Percentiles rank a stretch among this genome's conserved stretches.
phyloP scores from a whole-genome alignment of 1,139 yeast genomes.

The Magnusiomyces clavatus region DNA sequence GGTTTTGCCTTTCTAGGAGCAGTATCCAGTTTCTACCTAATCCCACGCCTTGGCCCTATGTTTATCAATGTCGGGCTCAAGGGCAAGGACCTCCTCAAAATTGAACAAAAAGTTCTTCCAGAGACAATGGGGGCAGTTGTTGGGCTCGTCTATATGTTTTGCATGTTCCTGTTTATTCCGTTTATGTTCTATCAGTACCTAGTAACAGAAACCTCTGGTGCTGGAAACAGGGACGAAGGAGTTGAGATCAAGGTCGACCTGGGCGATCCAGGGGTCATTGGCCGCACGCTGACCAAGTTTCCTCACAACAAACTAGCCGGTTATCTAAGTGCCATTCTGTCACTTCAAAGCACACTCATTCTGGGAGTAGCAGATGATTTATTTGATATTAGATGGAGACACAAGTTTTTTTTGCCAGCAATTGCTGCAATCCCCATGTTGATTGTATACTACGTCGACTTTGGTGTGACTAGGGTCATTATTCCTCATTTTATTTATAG shows the following conservation, averaged over 20 bases:
- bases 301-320: slow-evolving; percentile 85
- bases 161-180: slow-evolving; percentile 82
- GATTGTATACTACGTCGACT: slow-evolving; percentile 87
- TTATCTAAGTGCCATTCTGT: slow-evolving; percentile 74
- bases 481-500: slow-evolving; percentile 62
- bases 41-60: slow-evolving; percentile 59
- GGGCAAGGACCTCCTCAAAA: slow-evolving; percentile 78
- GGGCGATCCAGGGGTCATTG: slow-evolving; percentile 15
- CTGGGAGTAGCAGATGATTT: slow-evolving; percentile 91
- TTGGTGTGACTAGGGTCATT: slow-evolving; percentile 85
- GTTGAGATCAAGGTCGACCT: slow-evolving; percentile 19
- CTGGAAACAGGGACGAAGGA: slow-evolving; percentile 44
- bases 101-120: slow-evolving; percentile 63
- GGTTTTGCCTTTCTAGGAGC: slow-evolving; percentile 68
- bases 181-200: slow-evolving; percentile 78
- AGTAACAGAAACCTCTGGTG: slow-evolving; percentile 51
- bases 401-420: slow-evolving; percentile 91
- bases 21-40: slow-evolving; percentile 46
- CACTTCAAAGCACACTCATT: slow-evolving; percentile 74
- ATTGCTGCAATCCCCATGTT: slow-evolving; percentile 87
- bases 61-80: slow-evolving; percentile 71
- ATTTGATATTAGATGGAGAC: slow-evolving; percentile 95
- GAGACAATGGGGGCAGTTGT: slow-evolving; percentile 89
- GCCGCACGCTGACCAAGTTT: slow-evolving; percentile 34
- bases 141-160: slow-evolving; percentile 70